Evolutionary conservation across 179 eudicot genomes (phyloP), one percentile per base, ranked within the genome.

Genomic region (Silene noctiflora): DNA sequence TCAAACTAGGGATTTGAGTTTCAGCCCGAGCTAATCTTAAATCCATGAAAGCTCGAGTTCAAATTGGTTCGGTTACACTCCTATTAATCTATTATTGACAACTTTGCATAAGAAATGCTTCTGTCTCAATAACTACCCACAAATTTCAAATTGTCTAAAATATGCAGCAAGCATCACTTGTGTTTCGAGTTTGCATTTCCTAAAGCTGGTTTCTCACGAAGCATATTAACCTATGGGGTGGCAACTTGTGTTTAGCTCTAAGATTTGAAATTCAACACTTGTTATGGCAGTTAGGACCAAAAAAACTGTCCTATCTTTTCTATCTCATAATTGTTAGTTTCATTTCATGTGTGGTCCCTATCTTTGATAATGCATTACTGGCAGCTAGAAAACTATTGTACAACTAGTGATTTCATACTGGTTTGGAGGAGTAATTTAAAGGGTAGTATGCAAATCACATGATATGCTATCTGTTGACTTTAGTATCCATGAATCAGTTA

Each of bases 341-440:
- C 17, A 20, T 39, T 39, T 39, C 12, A 39, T 68, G 6, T 11
- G 72, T 68, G 72, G 56, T 68, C 72, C 55, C 22, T 21, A 9
- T 10, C 25, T 44, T 35, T 1, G 33, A 59, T 55, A 58, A 20
- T 21, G 27, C 31, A 10, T 31, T 29, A n/a, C 58, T 70, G 61
- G 1, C 73, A 69, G 8, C 35, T 6, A 22, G 6, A 22, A 44
- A 7, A 27, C 29, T 16, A 14, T 14, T 1, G 65, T 22, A 27
- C 60, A 25, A 71, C 44, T 21, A 31, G 67, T 42, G 58, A 42
- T 76, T 22, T 35, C 33, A 76, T 76, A 13, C 53, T 56, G 74
- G 55, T 67, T 53, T 68, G 27, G 66, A 65, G 21, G 33, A 56
- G 10, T 55, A 70, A 76, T 67, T 62, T 66, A 33, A 14, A 27